These are phyloP conservation scores for Cladorrhinum sp. DNA, from an alignment of 2,329 filamentous ascomycete species.

Conservation along the genomic window DNA sequence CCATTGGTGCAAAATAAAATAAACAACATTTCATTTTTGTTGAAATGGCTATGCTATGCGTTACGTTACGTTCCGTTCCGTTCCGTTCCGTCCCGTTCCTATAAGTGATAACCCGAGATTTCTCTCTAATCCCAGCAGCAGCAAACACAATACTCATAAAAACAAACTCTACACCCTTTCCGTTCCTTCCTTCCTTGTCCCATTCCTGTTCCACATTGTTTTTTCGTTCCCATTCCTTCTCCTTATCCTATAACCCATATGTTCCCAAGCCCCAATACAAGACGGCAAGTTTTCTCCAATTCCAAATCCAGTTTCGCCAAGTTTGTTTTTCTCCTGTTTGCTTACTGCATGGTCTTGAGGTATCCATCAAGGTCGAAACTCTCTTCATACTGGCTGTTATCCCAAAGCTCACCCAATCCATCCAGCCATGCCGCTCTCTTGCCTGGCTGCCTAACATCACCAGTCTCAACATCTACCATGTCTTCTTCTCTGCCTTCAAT, in stretches of 20 bases:
- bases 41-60: not conserved
- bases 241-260: conserved; percentile 8
- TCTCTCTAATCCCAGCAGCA: too few relatives aligned
- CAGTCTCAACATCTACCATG: conserved; percentile 89
- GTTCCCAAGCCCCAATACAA: not conserved
- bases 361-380: conserved; percentile 96
- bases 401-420: conserved; percentile 93
- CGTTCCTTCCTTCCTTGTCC: too few relatives aligned
- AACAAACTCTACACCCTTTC: too few relatives aligned
- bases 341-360: conserved; percentile 80
- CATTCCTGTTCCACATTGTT: too few relatives aligned
- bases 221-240: not conserved
- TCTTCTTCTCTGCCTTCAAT: conserved; percentile 70
- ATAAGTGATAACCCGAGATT: too few relatives aligned
- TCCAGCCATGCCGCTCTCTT: conserved; percentile 92
- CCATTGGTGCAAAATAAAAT: not conserved
- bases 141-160: too few relatives aligned
- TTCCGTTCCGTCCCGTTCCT: too few relatives aligned
- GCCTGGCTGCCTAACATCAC: conserved; percentile 87
- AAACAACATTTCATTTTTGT: not conserved
- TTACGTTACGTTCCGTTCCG: not conserved
- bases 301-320: not conserved
- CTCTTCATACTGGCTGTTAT: conserved; percentile 96
- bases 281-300: not conserved
- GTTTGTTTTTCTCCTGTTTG: not conserved